Percentiles rank a stretch among this genome's conserved stretches.
Conservation (phyloP, 179 eudicot genomes). For the Heliamphora pulchella region DNA sequence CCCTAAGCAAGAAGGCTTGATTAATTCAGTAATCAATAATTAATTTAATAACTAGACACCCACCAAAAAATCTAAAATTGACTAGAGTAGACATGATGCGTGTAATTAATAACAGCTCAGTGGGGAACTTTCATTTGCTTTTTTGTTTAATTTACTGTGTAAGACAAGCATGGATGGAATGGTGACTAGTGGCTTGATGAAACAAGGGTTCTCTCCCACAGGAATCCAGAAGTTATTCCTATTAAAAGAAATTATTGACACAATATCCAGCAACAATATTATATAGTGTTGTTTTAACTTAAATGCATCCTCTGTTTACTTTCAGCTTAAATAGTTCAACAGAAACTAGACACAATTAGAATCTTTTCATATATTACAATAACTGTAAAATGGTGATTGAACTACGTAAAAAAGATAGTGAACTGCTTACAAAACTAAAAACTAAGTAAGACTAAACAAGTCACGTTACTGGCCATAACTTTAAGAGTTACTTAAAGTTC, state of each 20-base stretch:
- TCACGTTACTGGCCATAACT: neutral
- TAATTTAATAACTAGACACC: neutral
- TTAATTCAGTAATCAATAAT: neutral
- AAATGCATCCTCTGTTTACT: neutral
- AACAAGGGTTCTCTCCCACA: neutral
- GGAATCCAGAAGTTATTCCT: neutral
- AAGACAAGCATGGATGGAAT: neutral
- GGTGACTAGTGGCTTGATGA: neutral
- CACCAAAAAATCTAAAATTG: neutral
- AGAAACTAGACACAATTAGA: neutral
- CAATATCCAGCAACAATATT: neutral
- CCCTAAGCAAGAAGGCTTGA: neutral
- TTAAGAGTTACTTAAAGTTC: neutral
- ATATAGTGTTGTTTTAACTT: neutral
- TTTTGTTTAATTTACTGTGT: neutral
- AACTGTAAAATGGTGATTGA: neutral
- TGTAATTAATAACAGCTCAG: neutral
- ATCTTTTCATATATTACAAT: neutral
- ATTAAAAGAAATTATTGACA: neutral
- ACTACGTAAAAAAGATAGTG: neutral
- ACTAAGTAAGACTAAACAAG: neutral
- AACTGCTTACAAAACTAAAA: neutral
- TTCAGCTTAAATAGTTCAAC: neutral
- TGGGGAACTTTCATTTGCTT: neutral
- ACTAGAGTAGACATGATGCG: neutral